Conservation (phyloP, 208 protist genomes). For the Trypanosoma brucei region DNA sequence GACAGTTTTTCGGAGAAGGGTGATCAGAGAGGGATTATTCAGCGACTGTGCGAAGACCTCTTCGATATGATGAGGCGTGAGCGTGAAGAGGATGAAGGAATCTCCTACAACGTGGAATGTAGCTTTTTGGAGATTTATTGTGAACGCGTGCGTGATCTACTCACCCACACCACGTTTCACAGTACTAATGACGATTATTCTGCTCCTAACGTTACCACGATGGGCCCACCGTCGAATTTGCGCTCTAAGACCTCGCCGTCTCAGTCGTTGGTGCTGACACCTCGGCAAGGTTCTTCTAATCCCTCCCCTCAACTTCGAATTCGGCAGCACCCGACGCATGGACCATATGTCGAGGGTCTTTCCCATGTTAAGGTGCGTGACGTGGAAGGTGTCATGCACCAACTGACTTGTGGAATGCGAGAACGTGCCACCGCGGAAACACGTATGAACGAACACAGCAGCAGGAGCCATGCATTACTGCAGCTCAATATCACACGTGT, state of each 20-base stretch:
- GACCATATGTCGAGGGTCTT: slow-evolving; percentile 78
- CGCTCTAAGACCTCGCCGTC: neutral
- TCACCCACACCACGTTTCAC: slow-evolving; percentile 18
- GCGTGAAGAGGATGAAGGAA: slow-evolving; percentile 49
- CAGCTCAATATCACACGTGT: slow-evolving; percentile 85
- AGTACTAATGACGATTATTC: neutral
- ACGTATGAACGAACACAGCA: slow-evolving; percentile 94
- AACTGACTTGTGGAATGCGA: slow-evolving; percentile 55
- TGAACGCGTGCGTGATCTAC: slow-evolving; percentile 78
- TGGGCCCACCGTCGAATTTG: neutral
- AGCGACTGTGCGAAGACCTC: slow-evolving; percentile 64
- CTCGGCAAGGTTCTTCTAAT: neutral
- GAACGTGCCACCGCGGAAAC: slow-evolving; percentile 86
- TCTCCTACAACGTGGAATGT: slow-evolving; percentile 62
- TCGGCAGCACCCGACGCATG: slow-evolving; percentile 67
- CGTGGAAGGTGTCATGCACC: slow-evolving; percentile 28
- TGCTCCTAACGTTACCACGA: neutral
- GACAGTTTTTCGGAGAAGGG: slow-evolving; percentile 22
- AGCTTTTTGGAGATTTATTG: slow-evolving; percentile 90
- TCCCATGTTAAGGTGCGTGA: slow-evolving; percentile 53
- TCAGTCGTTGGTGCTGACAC: neutral
- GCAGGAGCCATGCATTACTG: slow-evolving; percentile 96
- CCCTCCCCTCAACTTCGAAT: slow-evolving; percentile 37
- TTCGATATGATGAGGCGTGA: slow-evolving; percentile 67
- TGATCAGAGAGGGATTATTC: slow-evolving; percentile 48